Evolutionary conservation across 371 early-diverging fungal species (phyloP), one percentile per base, ranked within the genome.

Genomic region (Zychaea mexicana): DNA sequence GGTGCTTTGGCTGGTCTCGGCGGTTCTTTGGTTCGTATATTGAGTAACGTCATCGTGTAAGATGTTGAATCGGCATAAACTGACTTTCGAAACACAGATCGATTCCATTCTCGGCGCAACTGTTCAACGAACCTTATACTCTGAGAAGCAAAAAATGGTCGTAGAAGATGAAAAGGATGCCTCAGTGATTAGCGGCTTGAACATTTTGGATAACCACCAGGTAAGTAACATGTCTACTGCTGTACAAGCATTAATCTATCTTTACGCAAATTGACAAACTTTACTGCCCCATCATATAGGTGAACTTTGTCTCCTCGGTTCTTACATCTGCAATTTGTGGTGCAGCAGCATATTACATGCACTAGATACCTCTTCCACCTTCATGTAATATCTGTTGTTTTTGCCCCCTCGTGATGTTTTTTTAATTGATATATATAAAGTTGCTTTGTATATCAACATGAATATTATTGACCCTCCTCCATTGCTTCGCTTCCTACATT

Each of bases 21-120:
- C 45, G 95, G 95, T 17, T 93, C 93, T 6, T 57, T 93, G 85
- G 88, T 65, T 55, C 24, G 27, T 67, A 27, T 57, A 66, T 47
- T 13, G 12, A 22, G 0, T 36, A 36, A 10, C 15, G 15, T 10
- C 36, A 36, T 42, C 42, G 42, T 15, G 2, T 42, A 42, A 42
- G n/a, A 3, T 17, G n/a, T 42, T 4, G 26, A 49, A 36, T 36
- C 38, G 7, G 38, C 38, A 36, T 28, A 27, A 19, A 38, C 61
- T 56, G 13, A 61, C 52, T 33, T 17, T 47, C 26, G 19, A 17
- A 12, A 28, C 8, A 19, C 52, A 88, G 86, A 71, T 93, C 15
- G 96, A 96, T 72, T 94, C 95, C 22, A 26, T 94, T 0, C 72
- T 96, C 26, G 96, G 96, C n/a, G 94, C 90, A 8, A 89, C 95